Evolutionary conservation across 306 rosid species (phyloP).

Genomic region (Malus domestica): ASM211411v1 NC_041790.1:19519501-19520000

Average conservation of each 20-base stretch:
- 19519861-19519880: constrained; percentile 39
- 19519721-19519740: neutral
- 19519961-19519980: constrained; percentile 37
- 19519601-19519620: too few relatives aligned
- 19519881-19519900: constrained; percentile 43
- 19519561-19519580: too few relatives aligned
- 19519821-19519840: constrained; percentile 26
- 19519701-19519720: too few relatives aligned
- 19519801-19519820: constrained; percentile 7
- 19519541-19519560: too few relatives aligned
- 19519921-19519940: constrained; percentile 56
- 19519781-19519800: constrained; percentile 5
- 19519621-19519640: too few relatives aligned
- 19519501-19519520: too few relatives aligned
- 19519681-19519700: too few relatives aligned
- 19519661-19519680: too few relatives aligned
- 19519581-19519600: too few relatives aligned
- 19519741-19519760: constrained; percentile 8
- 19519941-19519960: constrained; percentile 60
- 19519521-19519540: too few relatives aligned
- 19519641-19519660: too few relatives aligned
- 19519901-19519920: constrained; percentile 26
- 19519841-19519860: constrained; percentile 62
- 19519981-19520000: constrained; percentile 47
- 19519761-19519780: neutral